Evolutionary conservation across 1,284 basidiomycete species (phyloP).

Genomic region (Sporisorium exsertum): DNA sequence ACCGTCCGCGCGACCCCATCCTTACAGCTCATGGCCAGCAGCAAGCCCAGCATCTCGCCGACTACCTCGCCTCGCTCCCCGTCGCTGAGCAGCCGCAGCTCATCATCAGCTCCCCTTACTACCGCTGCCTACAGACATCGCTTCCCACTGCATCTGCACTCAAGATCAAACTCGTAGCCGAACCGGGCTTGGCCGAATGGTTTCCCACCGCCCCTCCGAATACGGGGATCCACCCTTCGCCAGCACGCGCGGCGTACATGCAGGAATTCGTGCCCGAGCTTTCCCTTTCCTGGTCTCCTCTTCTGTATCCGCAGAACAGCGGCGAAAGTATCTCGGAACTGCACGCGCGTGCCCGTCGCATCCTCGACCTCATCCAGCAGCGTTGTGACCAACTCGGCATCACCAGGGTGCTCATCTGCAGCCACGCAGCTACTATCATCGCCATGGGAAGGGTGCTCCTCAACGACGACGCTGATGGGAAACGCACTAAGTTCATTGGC

Average conservation of each 20-base stretch:
- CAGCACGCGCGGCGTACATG: slow-evolving; percentile 72
- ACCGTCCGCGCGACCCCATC: slow-evolving; percentile 80
- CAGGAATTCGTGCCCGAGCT: slow-evolving; percentile 75
- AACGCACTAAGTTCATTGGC: slow-evolving; percentile 68
- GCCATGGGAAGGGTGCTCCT: slow-evolving; percentile 77
- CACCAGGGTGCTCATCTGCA: slow-evolving; percentile 76
- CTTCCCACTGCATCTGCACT: slow-evolving; percentile 77
- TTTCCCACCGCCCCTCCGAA: slow-evolving; percentile 78
- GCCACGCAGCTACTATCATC: slow-evolving; percentile 83
- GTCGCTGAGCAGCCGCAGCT: slow-evolving; percentile 78
- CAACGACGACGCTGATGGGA: slow-evolving; percentile 70
- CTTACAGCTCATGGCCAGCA: slow-evolving; percentile 80
- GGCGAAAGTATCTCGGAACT: slow-evolving; percentile 79
- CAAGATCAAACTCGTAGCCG: slow-evolving; percentile 77
- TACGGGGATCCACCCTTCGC: slow-evolving; percentile 69
- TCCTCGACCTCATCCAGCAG: slow-evolving; percentile 71
- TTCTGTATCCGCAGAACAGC: slow-evolving; percentile 76
- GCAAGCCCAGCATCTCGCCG: slow-evolving; percentile 81
- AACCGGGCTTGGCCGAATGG: slow-evolving; percentile 86
- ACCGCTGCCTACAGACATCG: slow-evolving; percentile 85
- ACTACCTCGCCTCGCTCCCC: slow-evolving; percentile 77
- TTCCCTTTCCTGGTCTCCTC: slow-evolving; percentile 75
- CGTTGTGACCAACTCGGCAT: slow-evolving; percentile 68
- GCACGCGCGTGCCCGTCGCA: slow-evolving; percentile 75
- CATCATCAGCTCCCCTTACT: slow-evolving; percentile 74